Evolutionary conservation across 371 early-diverging fungal genomes (phyloP), one percentile per base, ranked within the genome.

Genomic region (Mucor lusitanicus): DNA sequence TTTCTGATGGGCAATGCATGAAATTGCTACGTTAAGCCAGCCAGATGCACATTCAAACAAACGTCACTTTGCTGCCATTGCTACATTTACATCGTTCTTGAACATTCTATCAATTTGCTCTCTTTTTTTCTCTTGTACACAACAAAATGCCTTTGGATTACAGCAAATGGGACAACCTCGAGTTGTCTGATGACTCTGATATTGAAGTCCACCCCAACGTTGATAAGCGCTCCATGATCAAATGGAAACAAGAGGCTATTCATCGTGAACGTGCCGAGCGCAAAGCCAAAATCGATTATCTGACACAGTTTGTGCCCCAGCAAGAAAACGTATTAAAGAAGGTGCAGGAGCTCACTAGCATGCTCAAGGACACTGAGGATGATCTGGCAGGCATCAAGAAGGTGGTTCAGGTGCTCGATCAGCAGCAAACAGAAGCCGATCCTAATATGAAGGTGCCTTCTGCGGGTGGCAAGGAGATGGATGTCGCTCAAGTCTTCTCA

Each of bases 191-290:
- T 80, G 98, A 98, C 81, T 95, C 95, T 37, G 98, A 98, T 74
- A 92, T 98, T 72, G 98, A 98, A 75, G 86, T 87, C 30, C 96
- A 96, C 82, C 98, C 98, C 25, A 97, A 98, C 68, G 95, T 98
- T 32, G 98, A 98, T 81, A 96, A 96, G 70, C 89, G 90, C 30
- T 94, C 96, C 21, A 94, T 97, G 88, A 91, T 98, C 69, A 89
- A 93, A 60, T 94, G 96, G 94, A 89, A 91, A 32, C 96, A 95
- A 79, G 88, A 92, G 59, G 90, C 95, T 63, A 92, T 97, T 72
- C 95, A 96, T 71, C 90, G 85, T 21, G 87, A 94, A 73, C 94
- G 98, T 25, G 91, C 92, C 11, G 92, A 90, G 68, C 92, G 98
- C 9, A 85, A 86, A 53, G 83, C 86, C 50, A 89, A 92, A 68